phyloP scores from a whole-genome alignment of 306 rosid species.

The Acmispon strigosus region DNA sequence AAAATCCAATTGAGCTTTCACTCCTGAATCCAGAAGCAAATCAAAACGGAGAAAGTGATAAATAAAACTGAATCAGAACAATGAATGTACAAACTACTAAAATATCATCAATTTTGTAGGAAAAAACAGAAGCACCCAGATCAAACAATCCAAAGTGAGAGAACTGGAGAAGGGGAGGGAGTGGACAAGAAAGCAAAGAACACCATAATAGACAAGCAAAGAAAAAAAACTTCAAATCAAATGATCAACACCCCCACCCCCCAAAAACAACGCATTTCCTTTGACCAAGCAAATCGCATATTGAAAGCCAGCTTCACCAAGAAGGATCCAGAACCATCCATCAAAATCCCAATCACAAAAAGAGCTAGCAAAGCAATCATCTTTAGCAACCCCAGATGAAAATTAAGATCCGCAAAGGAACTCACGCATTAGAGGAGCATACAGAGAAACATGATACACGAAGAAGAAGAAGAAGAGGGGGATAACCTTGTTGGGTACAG shows the following conservation, averaged over 20 bases:
- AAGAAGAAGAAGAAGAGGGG: background rate
- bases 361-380: slow-evolving; percentile 29
- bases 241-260: background rate
- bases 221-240: slow-evolving; percentile 14
- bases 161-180: background rate
- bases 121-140: background rate
- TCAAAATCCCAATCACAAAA: slow-evolving; percentile 21
- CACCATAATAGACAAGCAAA: background rate
- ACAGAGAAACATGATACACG: background rate
- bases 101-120: background rate
- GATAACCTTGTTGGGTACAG: slow-evolving; percentile 85
- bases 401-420: slow-evolving; percentile 25
- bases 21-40: slow-evolving; percentile 52
- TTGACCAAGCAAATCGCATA: slow-evolving; percentile 6
- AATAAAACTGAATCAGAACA: slow-evolving; percentile 9
- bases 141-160: slow-evolving; percentile 14
- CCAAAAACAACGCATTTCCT: background rate
- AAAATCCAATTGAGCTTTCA: slow-evolving; percentile 79
- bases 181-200: slow-evolving; percentile 3
- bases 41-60: background rate
- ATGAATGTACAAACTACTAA: background rate
- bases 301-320: slow-evolving; percentile 16
- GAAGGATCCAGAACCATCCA: slow-evolving; percentile 21
- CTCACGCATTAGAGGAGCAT: background rate
- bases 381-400: slow-evolving; percentile 25